A percentile compares a stretch with the other conserved stretches of the same genome.
phyloP scores from a whole-genome alignment of 1,284 basidiomycete species.

The Laetiporus sulphureus region DNA sequence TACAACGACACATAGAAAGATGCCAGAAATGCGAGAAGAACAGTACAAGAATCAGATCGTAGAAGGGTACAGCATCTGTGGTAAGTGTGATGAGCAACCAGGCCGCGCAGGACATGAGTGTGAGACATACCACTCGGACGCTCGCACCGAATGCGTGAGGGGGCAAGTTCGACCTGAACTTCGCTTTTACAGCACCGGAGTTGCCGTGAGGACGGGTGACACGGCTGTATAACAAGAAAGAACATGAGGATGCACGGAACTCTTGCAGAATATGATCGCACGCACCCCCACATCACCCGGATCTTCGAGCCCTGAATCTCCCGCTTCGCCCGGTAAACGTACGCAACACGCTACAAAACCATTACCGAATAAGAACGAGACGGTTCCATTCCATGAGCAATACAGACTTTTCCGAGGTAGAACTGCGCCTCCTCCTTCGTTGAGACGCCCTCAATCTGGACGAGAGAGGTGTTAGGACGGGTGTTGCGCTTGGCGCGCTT shows the following conservation, averaged over 20 bases:
- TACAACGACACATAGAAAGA: constrained; percentile 24
- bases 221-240: constrained; percentile 42
- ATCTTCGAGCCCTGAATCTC: constrained; percentile 90
- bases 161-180: constrained; percentile 96
- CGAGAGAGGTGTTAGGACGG: constrained; percentile 90
- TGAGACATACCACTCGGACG: constrained; percentile 82
- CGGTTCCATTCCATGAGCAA: background rate
- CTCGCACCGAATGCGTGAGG: constrained; percentile 93
- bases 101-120: background rate
- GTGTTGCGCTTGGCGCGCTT: constrained; percentile 98
- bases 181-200: constrained; percentile 95
- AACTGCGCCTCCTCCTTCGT: constrained; percentile 93
- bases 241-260: background rate
- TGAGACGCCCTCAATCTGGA: constrained; percentile 96
- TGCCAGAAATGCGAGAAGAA: constrained; percentile 21
- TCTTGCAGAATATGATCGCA: constrained; percentile 7
- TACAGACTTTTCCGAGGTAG: constrained; percentile 94
- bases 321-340: constrained; percentile 95
- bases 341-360: constrained; percentile 79
- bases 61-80: constrained; percentile 49
- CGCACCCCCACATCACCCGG: constrained; percentile 95
- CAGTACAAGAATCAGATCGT: constrained; percentile 34
- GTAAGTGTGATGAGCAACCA: background rate
- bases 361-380: background rate
- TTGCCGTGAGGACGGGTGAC: constrained; percentile 92